Evolutionary conservation across 1,284 basidiomycete genomes (phyloP).

Genomic region (Malassezia furfur): DNA sequence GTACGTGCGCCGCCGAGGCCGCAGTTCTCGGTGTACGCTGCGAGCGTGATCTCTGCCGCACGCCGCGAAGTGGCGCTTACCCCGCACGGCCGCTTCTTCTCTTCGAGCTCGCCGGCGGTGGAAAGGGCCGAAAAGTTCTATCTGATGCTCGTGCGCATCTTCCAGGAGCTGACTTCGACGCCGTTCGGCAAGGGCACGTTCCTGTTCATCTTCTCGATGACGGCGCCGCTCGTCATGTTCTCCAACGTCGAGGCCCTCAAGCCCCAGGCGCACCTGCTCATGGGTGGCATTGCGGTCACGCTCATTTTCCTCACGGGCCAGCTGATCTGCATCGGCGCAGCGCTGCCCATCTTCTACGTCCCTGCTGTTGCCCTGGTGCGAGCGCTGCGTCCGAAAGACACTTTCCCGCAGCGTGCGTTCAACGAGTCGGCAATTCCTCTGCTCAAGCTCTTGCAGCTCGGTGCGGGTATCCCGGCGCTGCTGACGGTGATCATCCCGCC

Average conservation of each 20-base stretch:
- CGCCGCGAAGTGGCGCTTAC: neutral
- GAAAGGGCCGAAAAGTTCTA: slow-evolving; percentile 2
- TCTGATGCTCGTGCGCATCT: slow-evolving; percentile 6
- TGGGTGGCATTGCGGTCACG: slow-evolving; percentile 11
- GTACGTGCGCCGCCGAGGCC: slow-evolving; percentile 8
- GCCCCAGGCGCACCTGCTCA: neutral
- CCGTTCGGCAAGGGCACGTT: slow-evolving; percentile 7
- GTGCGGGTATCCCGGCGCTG: neutral
- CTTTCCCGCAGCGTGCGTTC: slow-evolving; percentile 11
- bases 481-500: slow-evolving; percentile 2
- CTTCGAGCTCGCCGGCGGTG: neutral
- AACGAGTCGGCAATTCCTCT: neutral
- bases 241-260: slow-evolving; percentile 10
- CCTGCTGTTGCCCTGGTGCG: slow-evolving; percentile 9
- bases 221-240: neutral
- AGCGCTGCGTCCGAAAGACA: neutral
- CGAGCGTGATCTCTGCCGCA: neutral
- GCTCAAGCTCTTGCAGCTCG: neutral
- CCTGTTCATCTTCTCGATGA: slow-evolving; percentile 9
- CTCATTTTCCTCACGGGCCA: slow-evolving; percentile 8
- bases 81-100: neutral
- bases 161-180: slow-evolving; percentile 2
- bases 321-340: slow-evolving; percentile 15
- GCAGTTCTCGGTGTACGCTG: neutral
- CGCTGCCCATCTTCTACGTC: slow-evolving; percentile 13